Conservation (phyloP, 352 stramenopile genomes). For the Phytophthora sp. region DNA sequence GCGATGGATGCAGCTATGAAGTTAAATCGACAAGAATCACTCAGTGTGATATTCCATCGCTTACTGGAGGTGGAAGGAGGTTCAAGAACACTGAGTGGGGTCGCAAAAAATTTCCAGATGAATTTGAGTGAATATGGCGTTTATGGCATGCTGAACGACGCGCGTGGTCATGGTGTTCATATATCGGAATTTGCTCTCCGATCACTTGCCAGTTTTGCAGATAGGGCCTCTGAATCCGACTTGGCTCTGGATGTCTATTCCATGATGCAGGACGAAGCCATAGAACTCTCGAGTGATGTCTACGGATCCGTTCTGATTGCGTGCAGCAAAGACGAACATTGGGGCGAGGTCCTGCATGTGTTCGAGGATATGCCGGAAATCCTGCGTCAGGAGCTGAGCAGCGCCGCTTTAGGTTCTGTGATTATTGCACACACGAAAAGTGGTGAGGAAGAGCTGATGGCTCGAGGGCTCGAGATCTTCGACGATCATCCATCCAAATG, state of each 20-base stretch:
- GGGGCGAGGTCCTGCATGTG: conserved; percentile 13
- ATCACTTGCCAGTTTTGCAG: conserved; percentile 23
- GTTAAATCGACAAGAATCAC: conserved; percentile 61
- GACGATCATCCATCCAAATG: conserved; percentile 5
- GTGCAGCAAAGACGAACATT: conserved; percentile 15
- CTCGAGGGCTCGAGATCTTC: conserved; percentile 16
- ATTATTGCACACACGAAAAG: conserved; percentile 13
- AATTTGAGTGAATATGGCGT: not conserved
- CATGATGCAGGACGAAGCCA: conserved; percentile 2
- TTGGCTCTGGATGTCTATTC: conserved; percentile 17
- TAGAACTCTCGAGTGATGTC: conserved; percentile 5
- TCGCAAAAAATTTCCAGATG: not conserved
- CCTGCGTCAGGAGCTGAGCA: conserved; percentile 8
- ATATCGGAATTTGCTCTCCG: conserved; percentile 20
- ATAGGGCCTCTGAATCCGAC: conserved; percentile 7
- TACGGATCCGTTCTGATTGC: conserved; percentile 17
- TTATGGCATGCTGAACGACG: conserved; percentile 1
- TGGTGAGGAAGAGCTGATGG: not conserved
- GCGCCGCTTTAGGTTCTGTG: conserved; percentile 7
- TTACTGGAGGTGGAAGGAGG: not conserved
- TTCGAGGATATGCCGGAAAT: conserved; percentile 14
- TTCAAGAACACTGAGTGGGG: not conserved
- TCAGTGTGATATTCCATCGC: conserved; percentile 45
- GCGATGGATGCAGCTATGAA: conserved; percentile 70
- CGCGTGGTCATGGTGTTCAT: not conserved